Evolutionary conservation across 805 yeast genomes (phyloP).

Genomic region (Kluyveromyces dobzhanskii): DNA sequence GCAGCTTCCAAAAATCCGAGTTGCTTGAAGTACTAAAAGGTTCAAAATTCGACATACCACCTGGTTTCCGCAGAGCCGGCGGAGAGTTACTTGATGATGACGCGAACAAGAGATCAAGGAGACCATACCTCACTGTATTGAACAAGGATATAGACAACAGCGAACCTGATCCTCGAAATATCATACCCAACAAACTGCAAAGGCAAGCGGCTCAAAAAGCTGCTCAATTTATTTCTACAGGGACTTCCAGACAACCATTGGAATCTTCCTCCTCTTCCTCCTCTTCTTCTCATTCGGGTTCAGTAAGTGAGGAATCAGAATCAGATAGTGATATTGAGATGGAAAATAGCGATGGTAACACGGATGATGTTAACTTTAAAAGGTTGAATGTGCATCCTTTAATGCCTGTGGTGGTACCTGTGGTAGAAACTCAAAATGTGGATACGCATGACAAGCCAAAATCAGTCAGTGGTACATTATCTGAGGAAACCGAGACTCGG

Average conservation of each 20-base stretch:
- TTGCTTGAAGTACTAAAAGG: constrained; percentile 21
- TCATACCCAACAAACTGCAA: constrained; percentile 20
- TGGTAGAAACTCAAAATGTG: neutral
- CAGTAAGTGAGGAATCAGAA: constrained; percentile 7
- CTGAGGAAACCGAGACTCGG: neutral
- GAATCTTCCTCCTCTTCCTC: constrained; percentile 4
- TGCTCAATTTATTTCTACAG: constrained; percentile 19
- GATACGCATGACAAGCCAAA: constrained; percentile 3
- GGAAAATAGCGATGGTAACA: constrained; percentile 11
- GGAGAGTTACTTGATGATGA: constrained; percentile 5
- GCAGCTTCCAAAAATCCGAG: constrained; percentile 25
- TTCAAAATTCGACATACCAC: constrained; percentile 14
- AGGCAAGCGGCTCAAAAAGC: constrained; percentile 27
- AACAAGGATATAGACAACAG: constrained; percentile 26
- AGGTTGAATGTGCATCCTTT: constrained; percentile 18
- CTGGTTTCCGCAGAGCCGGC: constrained; percentile 12
- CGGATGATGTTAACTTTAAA: constrained; percentile 11
- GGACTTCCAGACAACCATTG: constrained; percentile 7
- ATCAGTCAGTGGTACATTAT: neutral
- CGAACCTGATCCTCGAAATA: constrained; percentile 24
- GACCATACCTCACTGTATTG: constrained; percentile 24
- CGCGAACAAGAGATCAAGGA: constrained; percentile 9
- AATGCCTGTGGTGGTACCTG: constrained; percentile 10
- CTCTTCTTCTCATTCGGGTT: constrained; percentile 1
- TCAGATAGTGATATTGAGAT: constrained; percentile 15